These are phyloP conservation scores for Thielaviopsis populi DNA, from an alignment of 2,329 filamentous ascomycete species.

Conservation along the genomic window DNA sequence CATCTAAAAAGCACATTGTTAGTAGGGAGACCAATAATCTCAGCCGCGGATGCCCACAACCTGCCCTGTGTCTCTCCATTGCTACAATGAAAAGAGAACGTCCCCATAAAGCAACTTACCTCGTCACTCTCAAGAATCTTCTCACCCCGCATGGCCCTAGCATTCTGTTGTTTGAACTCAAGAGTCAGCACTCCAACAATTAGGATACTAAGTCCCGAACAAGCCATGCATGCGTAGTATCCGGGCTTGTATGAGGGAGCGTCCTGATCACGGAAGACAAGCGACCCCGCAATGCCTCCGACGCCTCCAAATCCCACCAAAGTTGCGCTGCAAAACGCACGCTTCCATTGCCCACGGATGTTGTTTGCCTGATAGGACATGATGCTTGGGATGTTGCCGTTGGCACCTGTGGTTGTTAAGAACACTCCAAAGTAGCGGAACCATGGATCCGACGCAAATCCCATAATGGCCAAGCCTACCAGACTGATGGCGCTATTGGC, in stretches of 20 bases:
- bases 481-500: slow-evolving; percentile 51
- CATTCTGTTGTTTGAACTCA: slow-evolving; percentile 31
- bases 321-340: slow-evolving; percentile 61
- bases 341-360: slow-evolving; percentile 77
- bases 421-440: slow-evolving; percentile 63
- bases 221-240: slow-evolving; percentile 40
- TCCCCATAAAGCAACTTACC: slow-evolving; percentile 21
- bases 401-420: slow-evolving; percentile 59
- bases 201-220: slow-evolving; percentile 31
- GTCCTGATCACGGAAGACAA: slow-evolving; percentile 53
- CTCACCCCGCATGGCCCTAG: slow-evolving; percentile 38
- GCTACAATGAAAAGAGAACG: not conserved
- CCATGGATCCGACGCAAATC: slow-evolving; percentile 31
- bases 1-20: slow-evolving; percentile 11
- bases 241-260: slow-evolving; percentile 38
- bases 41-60: slow-evolving; percentile 17
- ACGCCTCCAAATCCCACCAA: slow-evolving; percentile 64
- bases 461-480: slow-evolving; percentile 58
- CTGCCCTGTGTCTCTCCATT: no score
- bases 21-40: not conserved
- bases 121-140: slow-evolving; percentile 35
- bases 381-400: slow-evolving; percentile 58
- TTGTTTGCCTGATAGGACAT: slow-evolving; percentile 81
- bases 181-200: slow-evolving; percentile 30
- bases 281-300: slow-evolving; percentile 59